A percentile compares a stretch with the other conserved stretches of the same genome.
phyloP scores from a whole-genome alignment of 768 basidiomycete species.

The Daedaleopsis nitida region DNA sequence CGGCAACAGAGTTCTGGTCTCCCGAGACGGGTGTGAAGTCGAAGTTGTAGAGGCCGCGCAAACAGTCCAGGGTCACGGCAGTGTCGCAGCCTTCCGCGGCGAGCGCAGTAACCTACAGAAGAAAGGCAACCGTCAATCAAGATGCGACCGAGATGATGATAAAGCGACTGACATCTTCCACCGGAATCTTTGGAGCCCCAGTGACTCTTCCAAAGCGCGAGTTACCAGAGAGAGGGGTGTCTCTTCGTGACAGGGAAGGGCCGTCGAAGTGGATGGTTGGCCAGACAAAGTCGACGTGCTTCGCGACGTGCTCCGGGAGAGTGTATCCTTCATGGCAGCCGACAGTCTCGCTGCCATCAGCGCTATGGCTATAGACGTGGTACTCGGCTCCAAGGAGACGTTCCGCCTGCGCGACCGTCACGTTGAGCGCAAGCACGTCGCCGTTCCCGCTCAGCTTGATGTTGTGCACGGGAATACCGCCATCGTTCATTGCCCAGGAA shows the following conservation, averaged over 20 bases:
- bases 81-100: constrained; percentile 11
- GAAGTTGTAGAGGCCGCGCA: constrained; percentile 33
- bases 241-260: neutral
- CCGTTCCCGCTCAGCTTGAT: constrained; percentile 42
- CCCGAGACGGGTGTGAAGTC: constrained; percentile 25
- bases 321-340: constrained; percentile 63
- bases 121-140: neutral
- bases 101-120: neutral
- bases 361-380: constrained; percentile 55
- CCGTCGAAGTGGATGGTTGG: constrained; percentile 67
- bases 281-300: constrained; percentile 66
- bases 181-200: neutral
- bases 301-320: constrained; percentile 58
- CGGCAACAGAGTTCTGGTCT: constrained; percentile 30
- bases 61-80: constrained; percentile 31
- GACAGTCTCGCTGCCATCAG: constrained; percentile 51
- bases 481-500: constrained; percentile 42
- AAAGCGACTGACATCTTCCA: neutral
- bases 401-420: constrained; percentile 46
- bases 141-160: neutral
- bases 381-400: constrained; percentile 49
- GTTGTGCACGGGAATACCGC: constrained; percentile 41
- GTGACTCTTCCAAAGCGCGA: neutral
- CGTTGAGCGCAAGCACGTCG: constrained; percentile 45
- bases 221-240: neutral